Evolutionary conservation across 208 protist genomes (phyloP), one percentile per base, ranked within the genome.

Genomic region (Entamoeba dispar): DNA sequence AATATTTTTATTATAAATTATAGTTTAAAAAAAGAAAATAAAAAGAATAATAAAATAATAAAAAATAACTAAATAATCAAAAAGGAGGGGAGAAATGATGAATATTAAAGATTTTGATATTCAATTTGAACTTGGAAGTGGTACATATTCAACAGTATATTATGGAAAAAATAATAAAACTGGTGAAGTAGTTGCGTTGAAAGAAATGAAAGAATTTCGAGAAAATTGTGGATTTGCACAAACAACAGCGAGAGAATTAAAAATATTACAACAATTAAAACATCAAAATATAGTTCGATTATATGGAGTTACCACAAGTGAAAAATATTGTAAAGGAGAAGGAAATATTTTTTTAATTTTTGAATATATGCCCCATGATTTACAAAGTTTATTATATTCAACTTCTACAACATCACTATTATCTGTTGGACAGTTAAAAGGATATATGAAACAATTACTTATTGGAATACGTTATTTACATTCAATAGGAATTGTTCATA

Each of bases 241-340:
- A 69, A 97, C 96, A 31, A 96, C 96, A 31, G 96, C 97, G 38
- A 93, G 96, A 50, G 96, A 97, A 92, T 97, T 97, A 91, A 97
- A 97, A 92, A 94, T 97, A 47, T 93, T 97, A 19, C 95, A 96
- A 77, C 86, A 94, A 51, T 91, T 97, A 4, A 7, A 96, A 38
- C 96, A 97, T 90, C 52, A 73, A 10, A 97, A 97, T 94, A 94
- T 97, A 52, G 92, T 97, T 47, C 49, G 94, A 17, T 94, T 97
- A 12, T 55, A 95, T n/a, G 96, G 97, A 43, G 96, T 97, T 69
- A 95, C 97, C 5, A 95, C 95, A 10, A 93, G 69, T n/a, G 61
- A 86, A 86, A 86, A 86, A 34, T 86, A 86, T 34, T 38, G 17
- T 86, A 10, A 86, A 38, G 61, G 61, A 27, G 38, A 47, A 3